Evolutionary conservation across 31 red algal species (phyloP).

Genomic region (Bonnemaisonia californica): DNA sequence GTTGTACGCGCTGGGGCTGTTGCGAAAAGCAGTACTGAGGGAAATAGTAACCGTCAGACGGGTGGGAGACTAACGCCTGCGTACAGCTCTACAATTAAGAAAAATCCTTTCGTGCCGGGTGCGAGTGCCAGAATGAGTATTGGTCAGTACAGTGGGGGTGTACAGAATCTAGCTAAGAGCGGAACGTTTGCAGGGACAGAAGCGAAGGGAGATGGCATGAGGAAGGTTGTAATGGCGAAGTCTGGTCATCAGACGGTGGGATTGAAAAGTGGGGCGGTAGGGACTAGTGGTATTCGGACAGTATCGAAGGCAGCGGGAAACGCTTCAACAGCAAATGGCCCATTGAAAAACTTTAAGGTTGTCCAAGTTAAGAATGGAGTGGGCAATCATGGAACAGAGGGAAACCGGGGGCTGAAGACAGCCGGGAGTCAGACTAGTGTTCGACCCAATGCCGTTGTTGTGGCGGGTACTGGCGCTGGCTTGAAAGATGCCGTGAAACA

Average conservation of each 20-base stretch:
- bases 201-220: no score
- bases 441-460: neutral
- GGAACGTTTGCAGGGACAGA: no score
- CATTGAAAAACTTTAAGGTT: neutral
- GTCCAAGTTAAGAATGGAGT: conserved; percentile 15
- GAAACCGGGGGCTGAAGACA: neutral
- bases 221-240: neutral
- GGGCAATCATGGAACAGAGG: neutral
- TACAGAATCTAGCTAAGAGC: neutral
- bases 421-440: neutral
- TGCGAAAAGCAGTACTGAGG: neutral
- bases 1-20: neutral
- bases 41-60: neutral
- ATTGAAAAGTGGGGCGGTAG: no score
- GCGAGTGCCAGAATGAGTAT: neutral
- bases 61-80: neutral
- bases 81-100: neutral
- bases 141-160: neutral
- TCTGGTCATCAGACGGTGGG: no score
- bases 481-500: neutral
- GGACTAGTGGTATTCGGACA: no score
- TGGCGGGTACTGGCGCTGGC: neutral
- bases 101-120: neutral
- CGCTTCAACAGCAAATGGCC: neutral
- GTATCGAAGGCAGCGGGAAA: no score